Evolutionary conservation across 1,284 basidiomycete species (phyloP).

Genomic region (Fomitopsis betulina): DNA sequence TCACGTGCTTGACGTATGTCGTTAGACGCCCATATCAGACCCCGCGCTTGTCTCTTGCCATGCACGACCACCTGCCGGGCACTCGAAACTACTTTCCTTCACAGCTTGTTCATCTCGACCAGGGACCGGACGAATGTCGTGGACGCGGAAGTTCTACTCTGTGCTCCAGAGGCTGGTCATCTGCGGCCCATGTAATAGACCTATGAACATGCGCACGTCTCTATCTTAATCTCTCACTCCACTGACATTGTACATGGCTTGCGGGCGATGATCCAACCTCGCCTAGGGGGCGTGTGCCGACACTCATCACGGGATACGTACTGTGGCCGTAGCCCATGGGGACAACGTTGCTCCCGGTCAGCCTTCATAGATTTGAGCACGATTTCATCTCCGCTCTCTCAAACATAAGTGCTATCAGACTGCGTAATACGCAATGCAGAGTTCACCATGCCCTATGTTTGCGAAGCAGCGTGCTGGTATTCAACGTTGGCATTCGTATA

Average conservation of each 20-base stretch:
- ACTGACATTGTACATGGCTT: neutral
- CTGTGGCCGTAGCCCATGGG: neutral
- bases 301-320: too few relatives aligned
- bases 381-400: too few relatives aligned
- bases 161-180: too few relatives aligned
- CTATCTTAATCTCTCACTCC: too few relatives aligned
- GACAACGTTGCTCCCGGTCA: neutral
- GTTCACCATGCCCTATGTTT: neutral
- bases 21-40: neutral
- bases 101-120: neutral
- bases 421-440: neutral
- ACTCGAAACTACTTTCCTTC: too few relatives aligned
- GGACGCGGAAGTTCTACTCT: neutral
- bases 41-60: neutral
- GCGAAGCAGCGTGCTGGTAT: neutral
- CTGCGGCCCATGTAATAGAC: too few relatives aligned
- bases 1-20: neutral
- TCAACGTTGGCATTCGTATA: neutral
- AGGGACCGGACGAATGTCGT: too few relatives aligned
- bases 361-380: too few relatives aligned
- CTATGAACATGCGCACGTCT: too few relatives aligned
- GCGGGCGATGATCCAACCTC: neutral
- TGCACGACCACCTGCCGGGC: neutral
- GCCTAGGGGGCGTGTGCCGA: neutral
- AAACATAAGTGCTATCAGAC: too few relatives aligned